A percentile compares a stretch with the other conserved stretches of the same genome.
phyloP scores from a whole-genome alignment of 257 asterid genomes.

The Petunia secreta region DNA sequence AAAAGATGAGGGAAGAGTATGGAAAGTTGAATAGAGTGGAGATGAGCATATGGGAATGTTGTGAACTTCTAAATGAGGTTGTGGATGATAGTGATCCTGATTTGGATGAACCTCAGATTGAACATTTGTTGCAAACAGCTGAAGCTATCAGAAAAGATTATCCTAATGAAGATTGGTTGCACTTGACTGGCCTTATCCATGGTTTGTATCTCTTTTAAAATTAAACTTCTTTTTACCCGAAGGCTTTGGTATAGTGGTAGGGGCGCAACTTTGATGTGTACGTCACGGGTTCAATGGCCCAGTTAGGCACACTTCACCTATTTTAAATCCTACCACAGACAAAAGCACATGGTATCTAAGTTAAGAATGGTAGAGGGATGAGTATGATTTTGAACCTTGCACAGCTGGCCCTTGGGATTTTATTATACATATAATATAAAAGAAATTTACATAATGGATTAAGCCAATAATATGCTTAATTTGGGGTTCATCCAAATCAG shows the following conservation, averaged over 20 bases:
- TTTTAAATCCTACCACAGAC: too few relatives aligned
- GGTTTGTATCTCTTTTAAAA: slow-evolving; percentile 26
- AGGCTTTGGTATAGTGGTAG: too few relatives aligned
- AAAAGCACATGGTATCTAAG: too few relatives aligned
- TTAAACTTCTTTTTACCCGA: neutral
- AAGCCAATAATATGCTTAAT: neutral
- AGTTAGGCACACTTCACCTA: too few relatives aligned
- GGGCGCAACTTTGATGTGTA: too few relatives aligned
- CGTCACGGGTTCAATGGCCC: too few relatives aligned
- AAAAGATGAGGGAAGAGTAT: slow-evolving; percentile 36
- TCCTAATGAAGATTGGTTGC: slow-evolving; percentile 51
- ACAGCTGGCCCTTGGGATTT: too few relatives aligned
- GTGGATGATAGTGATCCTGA: slow-evolving; percentile 27
- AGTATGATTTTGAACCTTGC: too few relatives aligned
- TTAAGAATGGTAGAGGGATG: too few relatives aligned
- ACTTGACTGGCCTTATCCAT: slow-evolving; percentile 48
- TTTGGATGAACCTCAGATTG: slow-evolving; percentile 48
- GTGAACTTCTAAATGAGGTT: slow-evolving; percentile 44
- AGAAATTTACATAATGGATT: too few relatives aligned
- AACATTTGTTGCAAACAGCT: slow-evolving; percentile 48
- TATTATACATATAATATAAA: too few relatives aligned
- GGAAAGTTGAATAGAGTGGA: slow-evolving; percentile 37
- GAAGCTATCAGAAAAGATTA: slow-evolving; percentile 49
- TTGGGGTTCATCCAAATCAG: too few relatives aligned
- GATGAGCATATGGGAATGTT: slow-evolving; percentile 57